Evolutionary conservation across 202 grass and related monocot genomes (phyloP), one percentile per base, ranked within the genome.

Genomic region (Panicum hallii): DNA sequence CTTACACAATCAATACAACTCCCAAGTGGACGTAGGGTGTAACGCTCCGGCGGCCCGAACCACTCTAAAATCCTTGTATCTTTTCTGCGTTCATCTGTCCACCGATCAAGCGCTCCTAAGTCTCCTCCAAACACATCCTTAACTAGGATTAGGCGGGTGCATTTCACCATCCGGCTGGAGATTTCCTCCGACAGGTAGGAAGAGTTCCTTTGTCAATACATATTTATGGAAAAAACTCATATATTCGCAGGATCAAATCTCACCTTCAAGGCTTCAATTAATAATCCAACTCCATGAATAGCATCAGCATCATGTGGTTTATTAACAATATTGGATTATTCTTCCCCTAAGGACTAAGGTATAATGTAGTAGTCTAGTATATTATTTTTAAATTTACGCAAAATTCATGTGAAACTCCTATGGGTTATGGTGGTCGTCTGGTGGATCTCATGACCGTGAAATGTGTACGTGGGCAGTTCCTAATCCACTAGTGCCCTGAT

Each of bases 401-500:
- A 67, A 42, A 20, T 10, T 66, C 14, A 40, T 42, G 36, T 67
- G 16, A 67, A 67, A 42, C 42, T 67, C 16, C 40, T 38, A 16
- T 17, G 60, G 4, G 7, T 19, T 38, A 16, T 17, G 60, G 4
- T 63, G 6, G 15, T 67, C 7, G 11, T 32, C 16, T 67, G 36
- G 64, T 20, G 3, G 7, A 19, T 67, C 26, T 75, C n/a, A 43
- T 60, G 74, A 77, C 23, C 55, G 30, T 14, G 12, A 42, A 19
- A 76, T 43, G 32, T 32, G 6, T 77, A 23, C 32, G 43, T 38
- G n/a, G 52, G 38, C 15, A 17, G 56, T 61, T 83, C 70, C 57
- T 40, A 74, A 41, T 65, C 58, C 44, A 55, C 58, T 65, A 83
- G 32, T 45, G n/a, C 62, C 47, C 19, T n/a, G 38, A 84, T 77